Evolutionary conservation across 2,329 filamentous ascomycete species (phyloP), one percentile per base, ranked within the genome.

Genomic region (Metarhizium sp.): DNA sequence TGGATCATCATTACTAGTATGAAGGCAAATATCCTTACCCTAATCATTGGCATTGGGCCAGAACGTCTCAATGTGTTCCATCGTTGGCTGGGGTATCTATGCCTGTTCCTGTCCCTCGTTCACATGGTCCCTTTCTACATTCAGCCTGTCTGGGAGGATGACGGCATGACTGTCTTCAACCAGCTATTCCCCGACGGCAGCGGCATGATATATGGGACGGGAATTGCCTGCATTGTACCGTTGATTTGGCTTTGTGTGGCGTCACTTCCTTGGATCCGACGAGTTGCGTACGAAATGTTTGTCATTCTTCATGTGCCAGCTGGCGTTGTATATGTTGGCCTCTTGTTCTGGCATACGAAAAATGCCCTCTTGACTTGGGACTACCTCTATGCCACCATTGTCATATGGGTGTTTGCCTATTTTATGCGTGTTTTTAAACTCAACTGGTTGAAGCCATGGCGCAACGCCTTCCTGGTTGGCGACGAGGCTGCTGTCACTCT

Each of bases 291-390:
- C 69, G 92, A 97, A 68, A 70, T 90, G 1, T 97, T 97, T 65
- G 84, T 92, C 18, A 70, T 86, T 34, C 74, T 95, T 3, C 92
- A 97, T 66, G 82, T 92, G 0, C 91, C 92, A 0, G 86, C 90
- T 10, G 86, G 90, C 0, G 80, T 92, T 43, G 75, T 88, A 14
- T 95, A 94, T 65, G 75, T 96, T 6, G 92, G 80, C 1, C 80
- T 95, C 67, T 78, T 97, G 32, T 95, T 97, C 73, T 97, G 92
- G 92, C 92, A 97, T 70, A 94, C 89, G 64, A 88, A 92, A 71
- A 96, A 96, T 71, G 95, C 88, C 62, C 79, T 96, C 42, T 86
- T 85, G 54, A 95, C 92, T 0, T 96, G 92, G 92, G 78, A 82
- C 65, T 97, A 96, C 65, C 81, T 97, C 2, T 95, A 83, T 64